Base-by-base conservation (phyloP, 2,329 filamentous ascomycete species). In the Lachnellula cervina region DNA sequence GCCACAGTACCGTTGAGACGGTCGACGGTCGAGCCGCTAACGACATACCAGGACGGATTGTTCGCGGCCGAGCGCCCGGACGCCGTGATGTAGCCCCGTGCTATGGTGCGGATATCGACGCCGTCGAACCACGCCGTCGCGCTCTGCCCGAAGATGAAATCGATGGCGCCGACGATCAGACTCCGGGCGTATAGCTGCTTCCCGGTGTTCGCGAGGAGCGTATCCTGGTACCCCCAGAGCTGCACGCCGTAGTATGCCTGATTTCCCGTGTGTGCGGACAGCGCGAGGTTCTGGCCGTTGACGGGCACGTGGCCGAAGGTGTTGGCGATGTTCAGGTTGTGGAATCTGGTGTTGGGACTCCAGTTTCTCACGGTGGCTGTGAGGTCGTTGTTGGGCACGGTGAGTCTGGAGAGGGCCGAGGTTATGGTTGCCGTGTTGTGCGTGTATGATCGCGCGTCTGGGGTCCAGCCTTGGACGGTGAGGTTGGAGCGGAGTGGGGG, bases 231-330 rank as follows among this genome's bases (percentile, higher is more conserved):
- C 5, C 81, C 80, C 43, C 73, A 72, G 62, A 85, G 74, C 56
- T 76, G 71, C 54, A 76, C 77, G n/a, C 72, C 80, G 62, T 84
- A 84, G 69, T 80, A 84, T 23, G 77, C 79, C 68, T 82, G 79
- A 52, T 76, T 72, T 54, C 68, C 70, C n/a, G 71, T 77, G 21
- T 77, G 71, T 5, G 81, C 79, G 37, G 75, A 78, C 23, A 84
- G 52, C 1, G 80, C 81, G 34, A 83, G 70, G 7, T 76, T 79
- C 59, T 82, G 78, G 2, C 81, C 80, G 40, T 73, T 74, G 2
- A 38, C 59, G 16, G 38, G 34, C n/a, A 62, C 51, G 42, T 65
- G 62, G 1, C 62, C 60, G 40, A 66, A 64, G 2, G 63, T 65
- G 38, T 66, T 67, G 13, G 52, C 54, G 43, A 82, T 70, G 64